Evolutionary conservation across 352 stramenopile species (phyloP).

Genomic region (Sclerospora graminicola): DNA sequence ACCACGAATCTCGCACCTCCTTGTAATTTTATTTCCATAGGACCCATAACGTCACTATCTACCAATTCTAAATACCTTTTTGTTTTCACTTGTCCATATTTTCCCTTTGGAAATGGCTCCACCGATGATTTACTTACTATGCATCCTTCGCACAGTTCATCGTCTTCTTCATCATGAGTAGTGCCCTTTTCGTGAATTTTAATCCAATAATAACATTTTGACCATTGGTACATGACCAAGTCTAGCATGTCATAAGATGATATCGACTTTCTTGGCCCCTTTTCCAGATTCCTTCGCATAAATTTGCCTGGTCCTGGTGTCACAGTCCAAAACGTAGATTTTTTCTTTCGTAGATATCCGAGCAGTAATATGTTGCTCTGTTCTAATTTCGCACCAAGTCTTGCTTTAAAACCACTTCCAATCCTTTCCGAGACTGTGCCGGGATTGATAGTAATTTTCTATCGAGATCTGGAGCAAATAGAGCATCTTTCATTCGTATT

Average conservation of each 20-base stretch:
- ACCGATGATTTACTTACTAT: background rate
- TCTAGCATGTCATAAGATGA: background rate
- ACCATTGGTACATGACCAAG: background rate
- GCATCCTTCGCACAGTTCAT: background rate
- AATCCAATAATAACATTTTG: background rate
- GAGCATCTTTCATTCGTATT: background rate
- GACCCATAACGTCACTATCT: constrained; percentile 1
- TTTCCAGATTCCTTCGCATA: background rate
- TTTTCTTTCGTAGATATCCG: background rate
- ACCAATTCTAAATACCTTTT: background rate
- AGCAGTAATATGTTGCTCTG: background rate
- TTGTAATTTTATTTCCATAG: constrained; percentile 1
- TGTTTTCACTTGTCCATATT: background rate
- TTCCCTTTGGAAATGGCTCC: background rate
- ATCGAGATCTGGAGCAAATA: background rate
- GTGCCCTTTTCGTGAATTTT: background rate
- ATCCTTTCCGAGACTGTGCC: background rate
- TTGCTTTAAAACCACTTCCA: background rate
- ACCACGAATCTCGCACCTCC: constrained; percentile 1
- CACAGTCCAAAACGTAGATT: background rate
- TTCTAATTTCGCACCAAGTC: background rate
- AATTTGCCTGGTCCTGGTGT: background rate
- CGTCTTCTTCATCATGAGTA: background rate
- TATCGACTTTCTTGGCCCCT: background rate
- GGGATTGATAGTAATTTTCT: background rate